Base-by-base conservation (phyloP, 495 filamentous ascomycete species). In the Talaromyces borbonicus region DNA sequence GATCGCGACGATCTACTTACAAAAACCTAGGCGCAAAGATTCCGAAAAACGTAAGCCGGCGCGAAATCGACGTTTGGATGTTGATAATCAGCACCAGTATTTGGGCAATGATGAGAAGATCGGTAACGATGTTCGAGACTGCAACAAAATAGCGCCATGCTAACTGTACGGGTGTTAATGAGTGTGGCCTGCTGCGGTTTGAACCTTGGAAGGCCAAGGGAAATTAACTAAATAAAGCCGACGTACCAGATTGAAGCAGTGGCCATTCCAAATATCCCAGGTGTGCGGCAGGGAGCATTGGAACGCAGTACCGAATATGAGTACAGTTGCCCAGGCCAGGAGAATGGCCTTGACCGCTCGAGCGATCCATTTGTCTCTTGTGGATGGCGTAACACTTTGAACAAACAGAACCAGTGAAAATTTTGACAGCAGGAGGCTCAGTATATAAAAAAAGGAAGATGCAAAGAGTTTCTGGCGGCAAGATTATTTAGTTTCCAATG, bases 401-500 rank as follows among this genome's bases (percentile, higher is more conserved):
- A 61, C 53, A 35, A 63, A 61, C 5, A 49, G 23, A 16, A 45
- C 51, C 14, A 62, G 37, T 4, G 59, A 57, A 33, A 62, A 15
- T 41, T 60, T 62, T 12, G 59, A 62, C 25, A 57, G 42, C 16
- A 27, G 47, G 14, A 61, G 47, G 14, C 58, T 61, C 12, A 51
- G 26, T 23, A 55, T 36, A 36, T 59, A 63, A 2, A 63, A 35
- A 41, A 63, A 41, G 11, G 45, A 49, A 3, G 47, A 53, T 4
- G 56, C 44, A 25, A 54, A 63, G 12, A 60, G 57, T 12, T 51
- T 50, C 53, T 56, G 16, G 27, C 35, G 36, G 9, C n/a, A 36
- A 45, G 14, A 27, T 15, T 24, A 36, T 29, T 30, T 18, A 41
- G 33, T 25, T 14, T 29, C n/a, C 3, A 8, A 30, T 12, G 12